Evolutionary conservation across 306 rosid species (phyloP).

Genomic region (Sicyos edulis): DNA sequence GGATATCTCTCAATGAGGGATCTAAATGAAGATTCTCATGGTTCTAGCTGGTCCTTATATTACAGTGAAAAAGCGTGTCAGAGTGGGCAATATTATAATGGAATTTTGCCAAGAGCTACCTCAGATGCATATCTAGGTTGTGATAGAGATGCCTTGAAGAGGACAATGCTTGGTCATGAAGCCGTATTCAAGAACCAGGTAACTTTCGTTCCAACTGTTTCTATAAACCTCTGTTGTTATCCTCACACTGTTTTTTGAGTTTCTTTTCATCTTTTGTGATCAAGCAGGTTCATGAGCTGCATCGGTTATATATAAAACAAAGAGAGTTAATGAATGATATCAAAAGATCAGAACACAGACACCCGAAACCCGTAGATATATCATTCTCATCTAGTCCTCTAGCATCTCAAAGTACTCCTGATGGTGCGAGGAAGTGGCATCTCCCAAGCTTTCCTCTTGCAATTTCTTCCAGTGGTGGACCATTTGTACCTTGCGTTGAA

Average conservation of each 20-base stretch:
- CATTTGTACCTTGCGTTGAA: slow-evolving; percentile 47
- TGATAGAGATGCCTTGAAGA: slow-evolving; percentile 75
- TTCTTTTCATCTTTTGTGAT: slow-evolving; percentile 21
- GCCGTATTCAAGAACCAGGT: slow-evolving; percentile 81
- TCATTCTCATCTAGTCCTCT: slow-evolving; percentile 55
- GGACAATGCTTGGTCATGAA: slow-evolving; percentile 83
- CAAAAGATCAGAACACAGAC: slow-evolving; percentile 54
- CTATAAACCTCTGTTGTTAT: neutral
- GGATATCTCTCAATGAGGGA: slow-evolving; percentile 85
- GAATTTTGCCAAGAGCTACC: slow-evolving; percentile 38
- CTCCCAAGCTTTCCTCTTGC: slow-evolving; percentile 30
- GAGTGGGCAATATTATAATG: slow-evolving; percentile 60
- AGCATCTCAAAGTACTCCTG: slow-evolving; percentile 47
- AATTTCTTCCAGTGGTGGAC: slow-evolving; percentile 43
- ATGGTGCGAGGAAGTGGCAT: slow-evolving; percentile 26
- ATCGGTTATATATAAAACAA: slow-evolving; percentile 78
- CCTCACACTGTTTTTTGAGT: slow-evolving; percentile 13
- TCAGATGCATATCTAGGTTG: slow-evolving; percentile 45
- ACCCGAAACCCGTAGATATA: slow-evolving; percentile 45
- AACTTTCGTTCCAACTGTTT: slow-evolving; percentile 18
- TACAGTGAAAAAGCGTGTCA: slow-evolving; percentile 56
- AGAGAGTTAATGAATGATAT: slow-evolving; percentile 79
- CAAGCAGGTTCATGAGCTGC: slow-evolving; percentile 77
- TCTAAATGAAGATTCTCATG: slow-evolving; percentile 91
- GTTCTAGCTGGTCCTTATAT: slow-evolving; percentile 73